phyloP scores from a whole-genome alignment of 805 yeast genomes.

The Cyberlindnera xishuangbannaensis region DNA sequence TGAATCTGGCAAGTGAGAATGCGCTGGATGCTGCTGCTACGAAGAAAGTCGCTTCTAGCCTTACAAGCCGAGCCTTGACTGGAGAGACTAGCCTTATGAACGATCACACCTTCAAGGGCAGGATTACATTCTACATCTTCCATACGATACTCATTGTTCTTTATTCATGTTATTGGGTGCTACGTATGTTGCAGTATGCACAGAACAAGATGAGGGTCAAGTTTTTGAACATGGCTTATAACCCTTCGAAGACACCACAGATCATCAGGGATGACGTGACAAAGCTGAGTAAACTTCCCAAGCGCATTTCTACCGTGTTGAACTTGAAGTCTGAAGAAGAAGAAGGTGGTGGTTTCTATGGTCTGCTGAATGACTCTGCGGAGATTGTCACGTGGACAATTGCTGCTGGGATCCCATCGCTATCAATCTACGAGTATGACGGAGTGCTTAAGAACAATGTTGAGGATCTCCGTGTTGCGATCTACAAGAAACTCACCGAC shows the following conservation, averaged over 20 bases:
- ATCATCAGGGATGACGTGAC: conserved; percentile 78
- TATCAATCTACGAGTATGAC: conserved; percentile 73
- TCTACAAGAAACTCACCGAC: conserved; percentile 52
- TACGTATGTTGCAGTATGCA: conserved; percentile 45
- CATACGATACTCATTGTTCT: conserved; percentile 37
- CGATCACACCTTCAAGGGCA: background rate
- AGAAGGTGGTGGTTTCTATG: conserved; percentile 86
- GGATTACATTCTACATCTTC: conserved; percentile 15
- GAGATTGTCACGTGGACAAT: conserved; percentile 83
- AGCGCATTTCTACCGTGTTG: conserved; percentile 68
- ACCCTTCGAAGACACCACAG: conserved; percentile 73
- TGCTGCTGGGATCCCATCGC: conserved; percentile 74
- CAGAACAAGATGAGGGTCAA: conserved; percentile 50
- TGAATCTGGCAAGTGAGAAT: too few relatives aligned
- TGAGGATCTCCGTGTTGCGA: conserved; percentile 49
- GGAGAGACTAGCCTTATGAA: too few relatives aligned
- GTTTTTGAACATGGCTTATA: conserved; percentile 57
- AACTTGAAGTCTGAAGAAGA: conserved; percentile 68
- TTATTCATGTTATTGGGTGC: conserved; percentile 51
- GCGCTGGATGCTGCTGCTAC: too few relatives aligned
- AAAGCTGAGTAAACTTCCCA: conserved; percentile 71
- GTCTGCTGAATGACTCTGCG: conserved; percentile 67
- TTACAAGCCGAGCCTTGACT: too few relatives aligned
- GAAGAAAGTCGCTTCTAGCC: too few relatives aligned
- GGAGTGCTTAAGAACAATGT: conserved; percentile 58